Evolutionary conservation across 257 asterid genomes (phyloP).

Genomic region (Craterostigma plantagineum): DNA sequence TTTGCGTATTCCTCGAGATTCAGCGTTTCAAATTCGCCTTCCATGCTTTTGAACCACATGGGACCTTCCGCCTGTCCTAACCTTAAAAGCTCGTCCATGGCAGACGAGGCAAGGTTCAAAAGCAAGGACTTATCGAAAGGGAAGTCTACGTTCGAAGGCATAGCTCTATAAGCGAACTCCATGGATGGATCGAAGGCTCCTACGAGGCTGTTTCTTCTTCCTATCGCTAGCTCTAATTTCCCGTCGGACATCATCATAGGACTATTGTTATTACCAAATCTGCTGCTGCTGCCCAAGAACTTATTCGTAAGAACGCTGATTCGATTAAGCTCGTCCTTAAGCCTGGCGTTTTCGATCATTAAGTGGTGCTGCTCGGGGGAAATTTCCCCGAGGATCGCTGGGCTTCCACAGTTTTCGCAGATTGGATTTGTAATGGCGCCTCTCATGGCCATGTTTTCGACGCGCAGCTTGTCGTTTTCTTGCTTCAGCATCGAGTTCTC

Average conservation of each 20-base stretch:
- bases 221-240: constrained; percentile 38
- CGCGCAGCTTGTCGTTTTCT: constrained; percentile 62
- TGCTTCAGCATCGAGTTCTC: constrained; percentile 56
- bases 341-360: constrained; percentile 53
- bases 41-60: constrained; percentile 39
- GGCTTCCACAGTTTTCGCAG: constrained; percentile 59
- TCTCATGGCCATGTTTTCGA: constrained; percentile 55
- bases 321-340: constrained; percentile 48
- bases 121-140: constrained; percentile 31
- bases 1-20: constrained; percentile 51
- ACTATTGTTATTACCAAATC: constrained; percentile 10
- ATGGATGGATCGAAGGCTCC: constrained; percentile 20
- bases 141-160: constrained; percentile 15
- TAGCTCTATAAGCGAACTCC: constrained; percentile 15
- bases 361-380: constrained; percentile 51
- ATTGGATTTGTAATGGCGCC: constrained; percentile 52
- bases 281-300: constrained; percentile 24
- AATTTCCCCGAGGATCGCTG: constrained; percentile 38
- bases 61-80: constrained; percentile 47
- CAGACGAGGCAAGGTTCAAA: constrained; percentile 39
- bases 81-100: constrained; percentile 57
- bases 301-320: constrained; percentile 29
- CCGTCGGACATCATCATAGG: constrained; percentile 9
- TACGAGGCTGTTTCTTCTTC: no score
- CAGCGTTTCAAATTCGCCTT: constrained; percentile 35